Percentiles rank a stretch among this genome's conserved stretches.
These are phyloP conservation scores for Cytospora chrysosperma DNA, from an alignment of 2,329 filamentous ascomycete genomes.

Conservation along the genomic window DNA sequence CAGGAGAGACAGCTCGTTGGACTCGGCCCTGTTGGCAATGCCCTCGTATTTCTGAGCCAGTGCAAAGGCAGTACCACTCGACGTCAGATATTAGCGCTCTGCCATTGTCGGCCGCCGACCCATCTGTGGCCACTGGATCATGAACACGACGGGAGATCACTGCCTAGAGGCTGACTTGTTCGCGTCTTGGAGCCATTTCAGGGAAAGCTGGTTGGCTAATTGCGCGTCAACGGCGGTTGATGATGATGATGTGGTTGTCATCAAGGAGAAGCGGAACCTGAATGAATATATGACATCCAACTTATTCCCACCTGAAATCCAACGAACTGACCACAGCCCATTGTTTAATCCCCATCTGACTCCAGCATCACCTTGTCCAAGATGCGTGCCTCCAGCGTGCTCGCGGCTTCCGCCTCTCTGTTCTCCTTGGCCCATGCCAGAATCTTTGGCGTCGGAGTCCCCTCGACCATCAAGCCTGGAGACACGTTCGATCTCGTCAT, in stretches of 20 bases:
- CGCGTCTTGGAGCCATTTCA: background rate
- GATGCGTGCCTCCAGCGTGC: constrained; percentile 11
- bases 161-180: background rate
- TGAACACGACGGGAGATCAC: background rate
- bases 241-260: background rate
- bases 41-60: background rate
- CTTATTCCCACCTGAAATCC: too few species aligned
- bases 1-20: background rate
- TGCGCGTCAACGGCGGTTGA: background rate
- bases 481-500: constrained; percentile 39
- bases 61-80: background rate
- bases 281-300: too few species aligned
- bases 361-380: background rate
- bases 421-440: constrained; percentile 35
- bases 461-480: constrained; percentile 40
- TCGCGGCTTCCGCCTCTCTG: constrained; percentile 28
- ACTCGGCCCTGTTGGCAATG: background rate
- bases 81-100: constrained; percentile 4
- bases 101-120: background rate
- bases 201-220: background rate
- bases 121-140: background rate
- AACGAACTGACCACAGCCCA: background rate
- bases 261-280: too few species aligned
- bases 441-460: constrained; percentile 43
- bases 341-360: background rate